Percentiles rank a stretch among this genome's conserved stretches.
phyloP scores from a whole-genome alignment of 768 basidiomycete species.

The Pholiota conissans region DNA sequence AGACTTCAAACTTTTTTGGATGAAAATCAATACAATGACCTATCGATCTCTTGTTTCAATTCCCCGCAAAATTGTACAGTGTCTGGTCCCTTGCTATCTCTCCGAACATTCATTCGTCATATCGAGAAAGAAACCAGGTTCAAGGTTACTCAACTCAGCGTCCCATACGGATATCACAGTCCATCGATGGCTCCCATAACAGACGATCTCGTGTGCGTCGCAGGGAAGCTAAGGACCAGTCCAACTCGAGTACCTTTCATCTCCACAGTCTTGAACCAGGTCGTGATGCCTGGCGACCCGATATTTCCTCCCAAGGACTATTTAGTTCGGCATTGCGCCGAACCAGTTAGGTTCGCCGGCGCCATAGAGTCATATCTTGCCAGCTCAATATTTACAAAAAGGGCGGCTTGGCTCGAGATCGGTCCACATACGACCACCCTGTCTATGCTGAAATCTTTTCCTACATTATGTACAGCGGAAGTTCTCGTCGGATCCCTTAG shows the following conservation, averaged over 20 bases:
- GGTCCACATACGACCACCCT: conserved; percentile 62
- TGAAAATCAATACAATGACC: conserved; percentile 30
- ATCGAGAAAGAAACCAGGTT: conserved; percentile 35
- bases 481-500: conserved; percentile 52
- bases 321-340: conserved; percentile 56
- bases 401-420: conserved; percentile 61
- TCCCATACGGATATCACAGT: conserved; percentile 69
- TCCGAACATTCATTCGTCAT: conserved; percentile 40
- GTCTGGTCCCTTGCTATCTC: conserved; percentile 49
- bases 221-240: conserved; percentile 34
- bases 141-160: conserved; percentile 44
- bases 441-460: conserved; percentile 52
- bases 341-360: conserved; percentile 56
- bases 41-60: conserved; percentile 64
- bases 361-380: conserved; percentile 45
- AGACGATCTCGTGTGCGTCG: conserved; percentile 44
- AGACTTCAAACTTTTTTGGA: conserved; percentile 35
- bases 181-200: conserved; percentile 60
- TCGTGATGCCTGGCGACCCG: conserved; percentile 53
- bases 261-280: conserved; percentile 58
- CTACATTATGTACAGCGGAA: conserved; percentile 28
- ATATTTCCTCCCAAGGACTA: conserved; percentile 50
- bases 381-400: conserved; percentile 24
- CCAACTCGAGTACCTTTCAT: conserved; percentile 58
- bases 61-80: conserved; percentile 57